Conservation (phyloP, 768 basidiomycete genomes). For the Clitopilus hobsonii region DNA sequence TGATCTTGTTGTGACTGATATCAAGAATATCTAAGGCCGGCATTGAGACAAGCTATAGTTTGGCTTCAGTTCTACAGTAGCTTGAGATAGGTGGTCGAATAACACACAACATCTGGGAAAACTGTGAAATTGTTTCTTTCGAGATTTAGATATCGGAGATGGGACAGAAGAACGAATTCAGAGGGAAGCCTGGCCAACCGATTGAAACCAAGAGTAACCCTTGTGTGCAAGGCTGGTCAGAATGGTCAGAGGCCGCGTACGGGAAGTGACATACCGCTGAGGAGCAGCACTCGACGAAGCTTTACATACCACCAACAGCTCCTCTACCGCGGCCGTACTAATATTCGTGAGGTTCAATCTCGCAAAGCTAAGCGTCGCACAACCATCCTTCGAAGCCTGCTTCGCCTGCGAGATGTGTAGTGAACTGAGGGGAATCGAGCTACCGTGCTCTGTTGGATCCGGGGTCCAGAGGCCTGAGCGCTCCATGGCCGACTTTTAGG, state of each 20-base stretch:
- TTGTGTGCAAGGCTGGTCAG: slow-evolving; percentile 20
- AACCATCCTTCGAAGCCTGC: slow-evolving; percentile 64
- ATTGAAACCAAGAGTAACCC: slow-evolving; percentile 86
- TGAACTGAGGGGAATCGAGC: slow-evolving; percentile 39
- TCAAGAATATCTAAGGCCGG: slow-evolving; percentile 91
- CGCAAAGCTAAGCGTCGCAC: slow-evolving; percentile 81
- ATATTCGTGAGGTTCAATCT: slow-evolving; percentile 76
- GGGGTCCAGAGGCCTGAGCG: not conserved
- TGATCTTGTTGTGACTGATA: slow-evolving; percentile 89
- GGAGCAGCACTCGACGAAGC: slow-evolving; percentile 40
- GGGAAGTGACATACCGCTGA: not conserved
- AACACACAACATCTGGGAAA: slow-evolving; percentile 82
- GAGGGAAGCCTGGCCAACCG: slow-evolving; percentile 72
- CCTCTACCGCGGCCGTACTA: slow-evolving; percentile 67
- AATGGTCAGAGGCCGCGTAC: not conserved
- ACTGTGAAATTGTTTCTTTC: slow-evolving; percentile 77
- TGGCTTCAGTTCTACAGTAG: slow-evolving; percentile 20
- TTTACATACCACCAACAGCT: slow-evolving; percentile 61
- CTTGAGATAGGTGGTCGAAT: slow-evolving; percentile 9
- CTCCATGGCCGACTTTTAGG: not conserved
- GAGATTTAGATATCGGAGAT: slow-evolving; percentile 81
- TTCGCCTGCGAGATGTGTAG: slow-evolving; percentile 65
- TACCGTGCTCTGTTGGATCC: slow-evolving; percentile 3
- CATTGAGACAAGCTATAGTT: slow-evolving; percentile 63
- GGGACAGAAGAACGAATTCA: slow-evolving; percentile 67